Conservation (phyloP, 441 rosid species). For the Arabidopsis lyrata region DNA sequence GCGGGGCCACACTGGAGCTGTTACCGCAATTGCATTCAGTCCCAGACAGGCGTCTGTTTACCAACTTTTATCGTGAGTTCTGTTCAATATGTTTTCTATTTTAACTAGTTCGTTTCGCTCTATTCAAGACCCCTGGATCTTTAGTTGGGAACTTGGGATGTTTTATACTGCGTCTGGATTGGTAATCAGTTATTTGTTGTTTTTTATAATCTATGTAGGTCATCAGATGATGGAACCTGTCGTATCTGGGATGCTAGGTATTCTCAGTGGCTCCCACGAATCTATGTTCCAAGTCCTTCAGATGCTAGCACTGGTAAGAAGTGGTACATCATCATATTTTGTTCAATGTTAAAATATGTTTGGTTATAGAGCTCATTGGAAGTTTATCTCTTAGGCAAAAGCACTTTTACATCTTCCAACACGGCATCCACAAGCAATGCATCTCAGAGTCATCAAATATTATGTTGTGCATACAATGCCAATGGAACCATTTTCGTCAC, state of each 20-base stretch:
- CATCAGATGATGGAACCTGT: slow-evolving; percentile 90
- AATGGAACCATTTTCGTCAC: slow-evolving; percentile 90
- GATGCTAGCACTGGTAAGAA: slow-evolving; percentile 66
- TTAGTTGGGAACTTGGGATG: slow-evolving; percentile 20
- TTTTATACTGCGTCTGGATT: slow-evolving; percentile 37
- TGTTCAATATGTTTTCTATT: slow-evolving; percentile 35
- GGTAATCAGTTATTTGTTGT: slow-evolving; percentile 16
- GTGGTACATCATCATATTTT: slow-evolving; percentile 24
- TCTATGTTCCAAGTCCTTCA: slow-evolving; percentile 67
- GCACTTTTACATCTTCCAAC: slow-evolving; percentile 52
- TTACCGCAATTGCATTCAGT: slow-evolving; percentile 89
- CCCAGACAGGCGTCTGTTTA: slow-evolving; percentile 72
- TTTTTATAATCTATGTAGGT: slow-evolving; percentile 57
- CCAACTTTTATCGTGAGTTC: slow-evolving; percentile 83
- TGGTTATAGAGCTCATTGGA: slow-evolving; percentile 35
- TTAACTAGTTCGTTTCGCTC: slow-evolving; percentile 14
- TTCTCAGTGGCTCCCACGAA: slow-evolving; percentile 67
- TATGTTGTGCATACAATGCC: slow-evolving; percentile 83
- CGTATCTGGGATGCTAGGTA: slow-evolving; percentile 86
- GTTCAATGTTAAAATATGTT: slow-evolving; percentile 18
- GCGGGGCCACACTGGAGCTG: slow-evolving; percentile 83
- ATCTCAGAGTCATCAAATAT: slow-evolving; percentile 66
- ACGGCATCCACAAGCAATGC: slow-evolving; percentile 61
- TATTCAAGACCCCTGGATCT: slow-evolving; percentile 32
- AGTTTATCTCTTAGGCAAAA: slow-evolving; percentile 65